Evolutionary conservation across 495 filamentous ascomycete species (phyloP).

Genomic region (Thozetella sp.): DNA sequence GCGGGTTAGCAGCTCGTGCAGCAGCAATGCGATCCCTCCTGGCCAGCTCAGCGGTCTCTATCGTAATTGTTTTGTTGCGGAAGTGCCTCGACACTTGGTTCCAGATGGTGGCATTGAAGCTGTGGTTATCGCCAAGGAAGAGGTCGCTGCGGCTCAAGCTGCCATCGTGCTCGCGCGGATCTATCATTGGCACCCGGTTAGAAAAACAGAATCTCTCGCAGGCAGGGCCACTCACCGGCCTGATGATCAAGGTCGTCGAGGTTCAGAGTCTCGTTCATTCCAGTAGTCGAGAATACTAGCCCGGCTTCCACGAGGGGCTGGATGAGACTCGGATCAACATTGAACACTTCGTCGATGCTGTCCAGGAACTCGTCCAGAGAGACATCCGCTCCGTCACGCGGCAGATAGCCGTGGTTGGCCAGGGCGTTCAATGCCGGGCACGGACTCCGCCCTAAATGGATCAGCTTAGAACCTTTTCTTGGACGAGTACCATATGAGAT

Average conservation of each 20-base stretch:
- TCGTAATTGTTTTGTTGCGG: slow-evolving; percentile 12
- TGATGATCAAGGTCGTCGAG: slow-evolving; percentile 18
- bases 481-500: too few species aligned
- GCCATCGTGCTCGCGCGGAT: slow-evolving; percentile 15
- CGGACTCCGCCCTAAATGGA: background rate
- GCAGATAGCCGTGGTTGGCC: background rate
- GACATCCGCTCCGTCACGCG: background rate
- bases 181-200: background rate
- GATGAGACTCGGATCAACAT: background rate
- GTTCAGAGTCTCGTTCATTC: slow-evolving; percentile 14
- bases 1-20: slow-evolving; percentile 16
- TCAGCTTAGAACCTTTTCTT: too few species aligned
- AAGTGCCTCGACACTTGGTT: background rate
- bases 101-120: slow-evolving; percentile 24
- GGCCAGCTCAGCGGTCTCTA: slow-evolving; percentile 13
- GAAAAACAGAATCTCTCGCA: background rate
- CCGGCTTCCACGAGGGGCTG: background rate
- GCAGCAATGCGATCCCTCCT: slow-evolving; percentile 11
- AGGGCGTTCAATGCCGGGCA: background rate
- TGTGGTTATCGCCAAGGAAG: slow-evolving; percentile 17
- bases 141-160: slow-evolving; percentile 17
- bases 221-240: slow-evolving; percentile 7
- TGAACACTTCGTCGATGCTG: background rate
- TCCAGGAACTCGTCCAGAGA: background rate
- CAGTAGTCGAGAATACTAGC: slow-evolving; percentile 11